These are phyloP conservation scores for Polytrichum formosum DNA, from an alignment of 225 moss, liverwort and hornwort genomes.

Conservation along the genomic window DNA sequence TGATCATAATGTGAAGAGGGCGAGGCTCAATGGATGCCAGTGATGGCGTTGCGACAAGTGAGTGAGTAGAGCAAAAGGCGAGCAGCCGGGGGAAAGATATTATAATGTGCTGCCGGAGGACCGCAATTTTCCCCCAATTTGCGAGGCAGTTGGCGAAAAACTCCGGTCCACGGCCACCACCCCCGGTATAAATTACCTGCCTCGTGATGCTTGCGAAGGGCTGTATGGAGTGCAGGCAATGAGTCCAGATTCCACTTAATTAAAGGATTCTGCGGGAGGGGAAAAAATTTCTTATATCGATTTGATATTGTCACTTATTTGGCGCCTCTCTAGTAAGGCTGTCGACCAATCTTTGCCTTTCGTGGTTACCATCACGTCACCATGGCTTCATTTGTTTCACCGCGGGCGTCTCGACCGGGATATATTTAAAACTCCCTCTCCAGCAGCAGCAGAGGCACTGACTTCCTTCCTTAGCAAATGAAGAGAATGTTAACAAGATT, in stretches of 20 bases:
- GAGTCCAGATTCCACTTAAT: too few species aligned
- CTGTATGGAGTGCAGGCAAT: too few species aligned
- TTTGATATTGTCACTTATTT: not conserved
- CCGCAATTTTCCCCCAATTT: conserved; percentile 33
- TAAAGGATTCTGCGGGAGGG: not conserved
- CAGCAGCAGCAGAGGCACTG: not conserved
- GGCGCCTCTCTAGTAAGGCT: not conserved
- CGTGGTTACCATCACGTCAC: too few species aligned
- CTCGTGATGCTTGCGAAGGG: not conserved
- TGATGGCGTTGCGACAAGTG: not conserved
- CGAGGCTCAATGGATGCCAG: conserved; percentile 22
- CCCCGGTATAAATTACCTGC: not conserved
- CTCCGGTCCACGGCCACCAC: conserved; percentile 22
- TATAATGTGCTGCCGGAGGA: conserved; percentile 16
- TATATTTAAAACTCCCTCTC: not conserved
- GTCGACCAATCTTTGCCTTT: not conserved
- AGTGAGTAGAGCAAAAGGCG: not conserved
- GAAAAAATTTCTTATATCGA: not conserved
- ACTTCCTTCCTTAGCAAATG: not conserved
- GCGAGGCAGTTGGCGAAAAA: conserved; percentile 25
- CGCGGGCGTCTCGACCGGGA: too few species aligned
- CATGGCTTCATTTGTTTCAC: too few species aligned
- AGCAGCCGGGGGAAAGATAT: not conserved
- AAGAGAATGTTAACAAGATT: not conserved
- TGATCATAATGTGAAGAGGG: conserved; percentile 25